Evolutionary conservation across 257 asterid species (phyloP), one percentile per base, ranked within the genome.

Genomic region (Thymus quinquecostatus): DNA sequence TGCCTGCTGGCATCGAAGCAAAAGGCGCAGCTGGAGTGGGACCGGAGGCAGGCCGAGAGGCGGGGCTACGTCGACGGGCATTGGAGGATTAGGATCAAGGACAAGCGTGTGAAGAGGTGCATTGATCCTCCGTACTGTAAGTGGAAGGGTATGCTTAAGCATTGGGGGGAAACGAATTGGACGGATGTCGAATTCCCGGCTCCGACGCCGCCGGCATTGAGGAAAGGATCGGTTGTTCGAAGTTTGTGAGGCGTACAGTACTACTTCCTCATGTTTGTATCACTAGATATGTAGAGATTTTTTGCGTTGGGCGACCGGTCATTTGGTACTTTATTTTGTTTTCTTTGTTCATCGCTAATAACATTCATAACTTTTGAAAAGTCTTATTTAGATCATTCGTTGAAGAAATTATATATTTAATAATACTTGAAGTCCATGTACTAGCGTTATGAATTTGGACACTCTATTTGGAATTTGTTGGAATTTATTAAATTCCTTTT

Each of bases 1-100:
- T 92, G 97, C 62, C 53, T 86, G 80, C 28, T 92, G 77, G 60
- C 66, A 30, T 84, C 97, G 21, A 83, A 78, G 67, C 97, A 92
- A 79, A 92, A 91, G 78, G 97, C 97, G 4, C 96, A 90, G 81
- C 41, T 91, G 80, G 97, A 91, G 28, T 91, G 96, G 96, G 97
- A 89, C 34, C 54, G 97, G 68, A 79, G 93, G 74, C 84, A 81
- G 78, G 97, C 97, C 4, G 81, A 86, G 80, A 77, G 79, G 29
- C 87, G 76, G 8, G 80, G 80, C 0, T 89, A 75, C 59, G 51
- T 75, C 1, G 96, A 87, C 28, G 94, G 86, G 6, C 97, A 92
- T 71, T 92, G 96, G 97, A 85, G 75, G 76, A 77, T 87, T 2
- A 72, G 36, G 69, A 65, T 89, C 1, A 28, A 61, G 2, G 96